Conservation (phyloP, 345 rosid species). For the Lenwebbia sp. region DNA sequence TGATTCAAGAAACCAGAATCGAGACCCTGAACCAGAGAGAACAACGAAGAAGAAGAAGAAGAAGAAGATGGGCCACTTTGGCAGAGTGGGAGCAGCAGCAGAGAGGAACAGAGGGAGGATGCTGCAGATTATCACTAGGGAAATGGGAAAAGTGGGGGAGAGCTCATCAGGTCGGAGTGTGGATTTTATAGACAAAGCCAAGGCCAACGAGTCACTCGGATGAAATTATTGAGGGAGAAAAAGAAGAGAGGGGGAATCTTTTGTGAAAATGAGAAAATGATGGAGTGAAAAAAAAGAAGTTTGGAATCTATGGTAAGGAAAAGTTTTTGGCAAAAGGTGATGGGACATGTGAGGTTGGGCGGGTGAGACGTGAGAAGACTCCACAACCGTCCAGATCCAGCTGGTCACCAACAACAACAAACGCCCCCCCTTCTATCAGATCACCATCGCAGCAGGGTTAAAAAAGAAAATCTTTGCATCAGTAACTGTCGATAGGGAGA, state of each 20-base stretch:
- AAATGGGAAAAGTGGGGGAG: background rate
- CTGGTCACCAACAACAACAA: constrained; percentile 23
- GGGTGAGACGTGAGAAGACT: background rate
- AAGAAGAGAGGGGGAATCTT: background rate
- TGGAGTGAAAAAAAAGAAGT: background rate
- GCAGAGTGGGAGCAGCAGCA: background rate
- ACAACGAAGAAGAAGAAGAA: background rate
- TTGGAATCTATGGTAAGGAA: constrained; percentile 5
- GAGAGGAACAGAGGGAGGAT: background rate
- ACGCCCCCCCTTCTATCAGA: background rate
- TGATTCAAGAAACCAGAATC: background rate
- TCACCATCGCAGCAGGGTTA: background rate
- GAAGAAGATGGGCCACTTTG: background rate
- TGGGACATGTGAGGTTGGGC: constrained; percentile 34
- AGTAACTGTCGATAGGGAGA: background rate
- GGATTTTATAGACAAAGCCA: background rate
- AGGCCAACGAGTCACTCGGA: background rate
- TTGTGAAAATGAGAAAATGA: background rate
- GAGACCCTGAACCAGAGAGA: background rate
- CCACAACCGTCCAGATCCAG: constrained; percentile 28
- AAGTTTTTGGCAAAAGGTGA: constrained; percentile 17
- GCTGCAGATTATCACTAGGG: background rate
- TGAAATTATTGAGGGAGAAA: background rate
- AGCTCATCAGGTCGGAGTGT: background rate
- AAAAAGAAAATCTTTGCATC: background rate